Base-by-base conservation (phyloP, 2,329 filamentous ascomycete species). In the Thelonectria olida region DNA sequence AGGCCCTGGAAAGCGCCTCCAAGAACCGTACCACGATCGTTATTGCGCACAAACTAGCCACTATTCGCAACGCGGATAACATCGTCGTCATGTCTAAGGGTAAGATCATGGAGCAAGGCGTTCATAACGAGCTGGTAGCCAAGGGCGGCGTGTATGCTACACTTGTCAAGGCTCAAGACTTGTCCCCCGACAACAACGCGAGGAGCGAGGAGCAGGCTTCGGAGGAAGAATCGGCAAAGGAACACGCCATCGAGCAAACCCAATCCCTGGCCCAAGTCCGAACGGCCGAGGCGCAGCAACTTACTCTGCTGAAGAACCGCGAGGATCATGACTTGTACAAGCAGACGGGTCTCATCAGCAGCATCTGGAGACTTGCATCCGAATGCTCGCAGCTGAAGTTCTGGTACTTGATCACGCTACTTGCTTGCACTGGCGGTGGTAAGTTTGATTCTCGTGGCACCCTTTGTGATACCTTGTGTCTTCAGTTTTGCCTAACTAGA, bases 31-130 rank as follows among this genome's bases (percentile, higher is more conserved):
- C 88, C 0, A 90, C 87, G 0, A 85, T 91, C 27, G 81, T 88
- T 7, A 88, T 91, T 52, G 88, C 89, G 0, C 86, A 88, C 73
- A 78, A 84, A 3, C 76, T 88, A 1, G 81, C 82, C 0, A 88
- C 85, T 0, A 85, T 87, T 52, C 81, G 81, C 61, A 79, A 84
- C 47, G 88, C 88, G 0, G 86, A 91, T 66, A 84, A 86, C 47
- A 90, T 91, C 31, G 77, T 90, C 5, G 88, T 91, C 4, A 78
- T 90, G 67, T 78, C 82, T 2, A 77, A 84, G 61, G 88, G 88
- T 0, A 72, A 77, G 27, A 82, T 88, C 4, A 74, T 87, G 2
- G 88, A 91, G 70, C 79, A 86, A 67, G 88, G 88, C 3, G 38
- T 12, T 2, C 1, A 87, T 79, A 1, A 85, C 3, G 79, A 85